Evolutionary conservation across 352 stramenopile species (phyloP).

Genomic region (Phytophthora hibernalis): DNA sequence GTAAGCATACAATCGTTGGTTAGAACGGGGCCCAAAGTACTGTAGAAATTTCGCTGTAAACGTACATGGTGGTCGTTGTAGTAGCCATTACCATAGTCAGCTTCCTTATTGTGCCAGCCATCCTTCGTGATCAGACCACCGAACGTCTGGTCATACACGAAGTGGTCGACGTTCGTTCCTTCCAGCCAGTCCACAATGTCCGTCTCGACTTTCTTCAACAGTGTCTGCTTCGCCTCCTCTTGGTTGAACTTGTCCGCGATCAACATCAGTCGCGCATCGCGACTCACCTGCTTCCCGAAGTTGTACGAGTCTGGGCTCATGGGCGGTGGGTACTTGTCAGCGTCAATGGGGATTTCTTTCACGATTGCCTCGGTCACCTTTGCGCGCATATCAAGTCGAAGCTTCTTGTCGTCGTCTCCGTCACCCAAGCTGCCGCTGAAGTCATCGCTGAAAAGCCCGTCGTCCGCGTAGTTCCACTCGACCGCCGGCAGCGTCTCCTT

Average conservation of each 20-base stretch:
- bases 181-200: constrained; percentile 71
- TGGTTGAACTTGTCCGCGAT: constrained; percentile 82
- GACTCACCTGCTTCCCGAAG: constrained; percentile 83
- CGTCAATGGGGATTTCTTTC: constrained; percentile 55
- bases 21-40: constrained; percentile 1
- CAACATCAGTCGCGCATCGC: constrained; percentile 72
- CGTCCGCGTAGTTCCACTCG: constrained; percentile 68
- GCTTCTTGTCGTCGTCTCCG: constrained; percentile 31
- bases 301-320: constrained; percentile 72
- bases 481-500: constrained; percentile 61
- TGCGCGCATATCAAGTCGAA: constrained; percentile 43
- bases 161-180: constrained; percentile 61
- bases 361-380: constrained; percentile 47
- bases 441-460: constrained; percentile 63
- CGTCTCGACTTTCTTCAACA: constrained; percentile 65
- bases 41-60: neutral
- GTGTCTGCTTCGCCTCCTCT: constrained; percentile 45
- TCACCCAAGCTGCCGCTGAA: constrained; percentile 19
- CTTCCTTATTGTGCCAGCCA: constrained; percentile 63
- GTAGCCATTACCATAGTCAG: constrained; percentile 90
- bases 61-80: constrained; percentile 89
- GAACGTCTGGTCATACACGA: constrained; percentile 94
- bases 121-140: constrained; percentile 92
- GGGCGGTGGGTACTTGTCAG: constrained; percentile 53
- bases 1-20: constrained; percentile 34